Conservation (phyloP, 768 basidiomycete genomes). For the Tephrocybe sp. region DNA sequence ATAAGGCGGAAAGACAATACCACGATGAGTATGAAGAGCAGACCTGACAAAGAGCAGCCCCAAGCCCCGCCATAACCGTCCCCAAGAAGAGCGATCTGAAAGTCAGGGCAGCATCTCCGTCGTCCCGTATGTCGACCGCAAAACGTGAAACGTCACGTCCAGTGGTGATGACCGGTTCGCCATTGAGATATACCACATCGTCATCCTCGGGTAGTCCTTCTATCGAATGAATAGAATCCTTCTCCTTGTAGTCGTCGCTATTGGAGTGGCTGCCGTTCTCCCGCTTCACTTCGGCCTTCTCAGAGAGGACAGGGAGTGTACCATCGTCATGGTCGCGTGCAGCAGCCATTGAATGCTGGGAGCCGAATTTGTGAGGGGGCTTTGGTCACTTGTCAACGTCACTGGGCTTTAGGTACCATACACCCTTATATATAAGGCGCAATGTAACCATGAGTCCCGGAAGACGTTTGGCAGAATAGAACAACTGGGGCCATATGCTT, state of each 20-base stretch:
- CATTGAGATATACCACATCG: conserved; percentile 31
- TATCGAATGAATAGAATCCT: conserved; percentile 19
- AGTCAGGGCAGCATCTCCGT: conserved; percentile 54
- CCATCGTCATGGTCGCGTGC: conserved; percentile 2
- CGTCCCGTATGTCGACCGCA: conserved; percentile 58
- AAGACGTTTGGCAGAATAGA: no score
- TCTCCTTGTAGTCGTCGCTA: conserved; percentile 8
- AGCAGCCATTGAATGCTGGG: conserved; percentile 1
- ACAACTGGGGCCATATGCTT: neutral
- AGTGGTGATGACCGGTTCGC: conserved; percentile 41
- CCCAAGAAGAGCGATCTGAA: conserved; percentile 58
- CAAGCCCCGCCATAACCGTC: conserved; percentile 55
- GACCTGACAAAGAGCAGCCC: conserved; percentile 59
- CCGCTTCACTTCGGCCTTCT: conserved; percentile 4
- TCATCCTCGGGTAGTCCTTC: conserved; percentile 24
- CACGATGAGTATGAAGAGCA: conserved; percentile 4
- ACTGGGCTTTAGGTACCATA: no score
- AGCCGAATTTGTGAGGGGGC: conserved; percentile 1
- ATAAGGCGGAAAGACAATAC: neutral
- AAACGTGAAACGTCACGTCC: conserved; percentile 54
- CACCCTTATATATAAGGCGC: no score
- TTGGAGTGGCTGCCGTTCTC: conserved; percentile 1
- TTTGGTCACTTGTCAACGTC: no score
- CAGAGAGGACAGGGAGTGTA: conserved; percentile 3
- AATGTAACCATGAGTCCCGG: no score